Percentiles rank a stretch among this genome's conserved stretches.
Conservation (phyloP, 495 filamentous ascomycete genomes). For the Annulohypoxylon maeteangense region DNA sequence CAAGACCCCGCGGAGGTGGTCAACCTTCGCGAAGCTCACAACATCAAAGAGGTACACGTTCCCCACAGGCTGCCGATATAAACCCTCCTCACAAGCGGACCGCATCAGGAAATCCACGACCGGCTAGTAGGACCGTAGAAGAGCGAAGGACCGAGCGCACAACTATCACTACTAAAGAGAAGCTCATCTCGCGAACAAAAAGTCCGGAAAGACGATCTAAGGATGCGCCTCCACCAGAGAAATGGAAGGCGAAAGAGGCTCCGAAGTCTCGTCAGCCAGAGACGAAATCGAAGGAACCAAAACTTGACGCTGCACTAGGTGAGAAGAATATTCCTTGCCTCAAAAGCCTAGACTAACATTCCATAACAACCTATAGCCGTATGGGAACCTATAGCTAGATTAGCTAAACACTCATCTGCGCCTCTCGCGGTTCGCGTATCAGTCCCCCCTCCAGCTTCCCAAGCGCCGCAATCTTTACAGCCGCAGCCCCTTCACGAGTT, state of each 20-base stretch:
- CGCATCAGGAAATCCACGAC: slow-evolving; percentile 55
- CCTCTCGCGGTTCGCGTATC: slow-evolving; percentile 89
- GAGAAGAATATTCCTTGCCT: slow-evolving; percentile 16
- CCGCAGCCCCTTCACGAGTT: slow-evolving; percentile 78
- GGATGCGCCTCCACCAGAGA: slow-evolving; percentile 48
- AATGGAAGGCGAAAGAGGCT: slow-evolving; percentile 46
- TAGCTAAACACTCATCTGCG: slow-evolving; percentile 86
- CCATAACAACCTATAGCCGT: slow-evolving; percentile 32
- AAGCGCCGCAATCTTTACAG: slow-evolving; percentile 74
- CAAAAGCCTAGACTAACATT: slow-evolving; percentile 25
- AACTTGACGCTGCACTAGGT: slow-evolving; percentile 52
- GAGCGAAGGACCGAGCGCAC: slow-evolving; percentile 61
- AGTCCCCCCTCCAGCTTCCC: slow-evolving; percentile 78
- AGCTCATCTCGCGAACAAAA: slow-evolving; percentile 67
- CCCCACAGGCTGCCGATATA: slow-evolving; percentile 41
- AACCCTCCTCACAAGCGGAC: slow-evolving; percentile 56
- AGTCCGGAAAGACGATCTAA: slow-evolving; percentile 72
- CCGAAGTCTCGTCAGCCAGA: slow-evolving; percentile 59
- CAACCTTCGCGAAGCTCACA: slow-evolving; percentile 37
- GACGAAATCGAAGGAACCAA: slow-evolving; percentile 56
- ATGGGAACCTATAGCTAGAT: slow-evolving; percentile 85
- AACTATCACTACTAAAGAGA: slow-evolving; percentile 73
- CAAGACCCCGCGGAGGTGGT: slow-evolving; percentile 51
- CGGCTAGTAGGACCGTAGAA: slow-evolving; percentile 53
- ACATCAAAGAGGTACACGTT: slow-evolving; percentile 39